Evolutionary conservation across 371 early-diverging fungal species (phyloP).

Genomic region (Chytridium lagenaria): DNA sequence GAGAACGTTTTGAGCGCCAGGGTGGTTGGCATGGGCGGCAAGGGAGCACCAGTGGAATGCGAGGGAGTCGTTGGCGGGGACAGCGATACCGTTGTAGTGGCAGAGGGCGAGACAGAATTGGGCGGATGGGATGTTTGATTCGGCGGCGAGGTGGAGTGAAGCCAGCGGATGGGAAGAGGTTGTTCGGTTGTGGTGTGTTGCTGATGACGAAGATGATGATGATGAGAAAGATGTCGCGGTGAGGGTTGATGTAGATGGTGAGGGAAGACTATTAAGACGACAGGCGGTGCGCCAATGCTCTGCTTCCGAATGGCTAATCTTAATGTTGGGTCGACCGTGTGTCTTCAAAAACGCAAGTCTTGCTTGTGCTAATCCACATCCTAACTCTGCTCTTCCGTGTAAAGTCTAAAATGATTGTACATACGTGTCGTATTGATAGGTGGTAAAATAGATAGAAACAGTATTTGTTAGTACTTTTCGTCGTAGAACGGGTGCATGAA

Average conservation of each 20-base stretch:
- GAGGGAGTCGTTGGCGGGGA: conserved; percentile 30
- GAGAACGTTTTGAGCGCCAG: conserved; percentile 55
- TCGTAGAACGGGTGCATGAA: too few relatives aligned
- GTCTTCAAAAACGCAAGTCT: conserved; percentile 80
- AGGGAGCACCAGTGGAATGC: conserved; percentile 48
- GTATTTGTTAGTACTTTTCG: too few relatives aligned
- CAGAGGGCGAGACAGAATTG: conserved; percentile 58
- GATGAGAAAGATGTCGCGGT: neutral
- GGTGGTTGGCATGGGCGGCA: conserved; percentile 43
- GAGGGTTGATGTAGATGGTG: too few relatives aligned
- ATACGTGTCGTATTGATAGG: too few relatives aligned
- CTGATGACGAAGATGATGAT: neutral
- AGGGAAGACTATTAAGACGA: conserved; percentile 12
- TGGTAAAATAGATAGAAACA: too few relatives aligned
- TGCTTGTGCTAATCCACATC: conserved; percentile 66
- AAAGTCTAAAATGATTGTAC: conserved; percentile 32
- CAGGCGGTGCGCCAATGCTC: conserved; percentile 61
- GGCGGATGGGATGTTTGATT: conserved; percentile 61
- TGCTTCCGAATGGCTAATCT: conserved; percentile 74
- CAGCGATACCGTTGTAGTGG: conserved; percentile 61
- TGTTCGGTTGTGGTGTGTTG: neutral
- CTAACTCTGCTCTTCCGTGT: conserved; percentile 54
- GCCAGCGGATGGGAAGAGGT: conserved; percentile 37
- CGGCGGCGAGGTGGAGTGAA: conserved; percentile 68
- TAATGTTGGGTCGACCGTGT: conserved; percentile 78